Evolutionary conservation across 805 yeast genomes (phyloP), one percentile per base, ranked within the genome.

Genomic region (Blastobotrys mokoenaii): DNA sequence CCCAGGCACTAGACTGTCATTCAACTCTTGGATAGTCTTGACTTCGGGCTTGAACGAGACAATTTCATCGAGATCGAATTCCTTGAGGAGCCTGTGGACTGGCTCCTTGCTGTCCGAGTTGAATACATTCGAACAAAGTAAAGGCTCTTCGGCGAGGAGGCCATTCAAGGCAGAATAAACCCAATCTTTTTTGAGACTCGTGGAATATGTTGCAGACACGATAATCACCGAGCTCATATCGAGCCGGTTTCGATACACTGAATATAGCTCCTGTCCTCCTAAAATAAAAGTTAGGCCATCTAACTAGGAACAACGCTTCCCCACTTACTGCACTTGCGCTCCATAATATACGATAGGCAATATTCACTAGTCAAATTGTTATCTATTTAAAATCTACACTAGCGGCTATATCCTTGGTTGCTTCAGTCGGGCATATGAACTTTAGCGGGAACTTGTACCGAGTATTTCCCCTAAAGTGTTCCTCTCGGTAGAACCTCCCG

Each of bases 171-270:
- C 46, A 12, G 41, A 31, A 31, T 33, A 46, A 3, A 46, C 17
- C 20, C 25, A 15, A 1, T 35, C 41, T 25, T 34, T 27, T 8
- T 27, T n/a, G 7, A 46, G 31, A 2, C 16, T 18, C n/a, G 16
- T 29, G 15, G 50, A 29, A 31, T 46, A 43, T 2, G 44, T 39
- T 11, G 44, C 46, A 5, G 50, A 40, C 7, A 46, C 50, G 17
- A 46, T 15, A 9, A 39, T 39, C 9, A 39, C 41, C 16, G 41
- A 39, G 34, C 29, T 39, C 41, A 39, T 39, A 15, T 15, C 18
- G 20, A 39, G 33, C 14, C 41, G n/a, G 25, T 39, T 39, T 25
- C 41, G 14, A 15, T 39, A 39, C 14, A 39, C 18, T 6, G 41
- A 39, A 20, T 39, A 39, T 15, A 20, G 29, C 15, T 39, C 41